Conservation (phyloP, 192 early-diverging fungal species). For the Podila clonocystis region DNA sequence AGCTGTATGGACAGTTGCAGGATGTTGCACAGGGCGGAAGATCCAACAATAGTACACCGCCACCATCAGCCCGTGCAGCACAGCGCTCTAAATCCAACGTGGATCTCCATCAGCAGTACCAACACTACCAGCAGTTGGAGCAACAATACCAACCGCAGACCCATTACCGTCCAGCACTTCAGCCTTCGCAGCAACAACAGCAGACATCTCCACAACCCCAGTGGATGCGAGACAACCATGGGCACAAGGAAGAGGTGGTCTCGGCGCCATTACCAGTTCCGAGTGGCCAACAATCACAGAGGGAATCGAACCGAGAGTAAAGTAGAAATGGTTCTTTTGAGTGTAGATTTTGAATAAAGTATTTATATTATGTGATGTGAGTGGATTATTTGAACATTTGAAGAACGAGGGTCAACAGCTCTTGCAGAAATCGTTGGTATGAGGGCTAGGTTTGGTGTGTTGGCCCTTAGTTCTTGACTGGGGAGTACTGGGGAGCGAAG, state of each 20-base stretch:
- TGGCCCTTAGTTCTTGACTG: no score
- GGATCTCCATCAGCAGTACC: conserved; percentile 3
- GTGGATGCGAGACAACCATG: conserved; percentile 5
- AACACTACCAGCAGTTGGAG: conserved; percentile 14
- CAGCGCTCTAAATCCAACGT: conserved; percentile 7
- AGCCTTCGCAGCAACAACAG: conserved; percentile 16
- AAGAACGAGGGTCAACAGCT: no score
- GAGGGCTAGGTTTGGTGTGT: no score
- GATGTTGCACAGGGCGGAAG: not conserved
- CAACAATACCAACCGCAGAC: conserved; percentile 11
- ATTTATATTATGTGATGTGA: no score
- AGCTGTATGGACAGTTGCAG: conserved; percentile 1
- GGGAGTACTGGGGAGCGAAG: not conserved
- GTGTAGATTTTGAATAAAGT: no score
- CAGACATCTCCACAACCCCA: not conserved
- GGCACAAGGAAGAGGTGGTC: not conserved
- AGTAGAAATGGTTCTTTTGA: no score
- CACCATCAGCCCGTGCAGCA: not conserved
- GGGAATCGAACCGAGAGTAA: no score
- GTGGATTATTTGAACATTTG: no score
- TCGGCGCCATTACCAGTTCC: no score
- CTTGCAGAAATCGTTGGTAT: no score
- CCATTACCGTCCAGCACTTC: conserved; percentile 22
- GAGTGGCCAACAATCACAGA: no score
- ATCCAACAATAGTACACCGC: conserved; percentile 6